A percentile compares a stretch with the other conserved stretches of the same genome.
Evolutionary conservation across 2,329 filamentous ascomycete genomes (phyloP).

Genomic region (Scleromitrula shiraiana): DNA sequence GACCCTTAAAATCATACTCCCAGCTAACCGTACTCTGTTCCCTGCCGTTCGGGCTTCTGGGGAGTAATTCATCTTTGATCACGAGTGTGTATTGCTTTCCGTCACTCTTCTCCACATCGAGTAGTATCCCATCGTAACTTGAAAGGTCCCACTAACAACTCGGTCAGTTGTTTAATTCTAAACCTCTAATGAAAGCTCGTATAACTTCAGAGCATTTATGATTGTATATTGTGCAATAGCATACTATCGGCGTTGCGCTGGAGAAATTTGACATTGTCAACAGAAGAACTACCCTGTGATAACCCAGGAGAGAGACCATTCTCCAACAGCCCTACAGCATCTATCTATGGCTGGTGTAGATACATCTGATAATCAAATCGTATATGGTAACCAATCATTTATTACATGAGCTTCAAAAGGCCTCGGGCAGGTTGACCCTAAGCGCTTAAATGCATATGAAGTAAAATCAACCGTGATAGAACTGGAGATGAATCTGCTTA

Average conservation of each 20-base stretch:
- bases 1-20: conserved; percentile 58
- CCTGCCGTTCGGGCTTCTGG: conserved; percentile 52
- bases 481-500: background rate
- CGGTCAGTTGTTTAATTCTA: no score
- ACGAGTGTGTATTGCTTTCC: conserved; percentile 65
- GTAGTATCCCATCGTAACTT: conserved; percentile 50
- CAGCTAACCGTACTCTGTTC: conserved; percentile 66
- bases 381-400: no score
- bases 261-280: background rate
- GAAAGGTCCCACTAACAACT: conserved; percentile 59
- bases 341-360: no score
- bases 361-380: no score
- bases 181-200: no score
- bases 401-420: no score
- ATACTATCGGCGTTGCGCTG: no score
- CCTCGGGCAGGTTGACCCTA: background rate
- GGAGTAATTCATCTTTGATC: conserved; percentile 61
- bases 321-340: background rate
- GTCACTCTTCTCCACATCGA: conserved; percentile 47
- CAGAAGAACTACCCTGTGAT: background rate
- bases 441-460: background rate
- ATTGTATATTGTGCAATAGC: no score
- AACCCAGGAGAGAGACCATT: background rate
- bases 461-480: background rate
- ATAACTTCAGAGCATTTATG: no score